phyloP scores from a whole-genome alignment of 2,329 filamentous ascomycete species.

The Reticulascus tulasneorum region DNA sequence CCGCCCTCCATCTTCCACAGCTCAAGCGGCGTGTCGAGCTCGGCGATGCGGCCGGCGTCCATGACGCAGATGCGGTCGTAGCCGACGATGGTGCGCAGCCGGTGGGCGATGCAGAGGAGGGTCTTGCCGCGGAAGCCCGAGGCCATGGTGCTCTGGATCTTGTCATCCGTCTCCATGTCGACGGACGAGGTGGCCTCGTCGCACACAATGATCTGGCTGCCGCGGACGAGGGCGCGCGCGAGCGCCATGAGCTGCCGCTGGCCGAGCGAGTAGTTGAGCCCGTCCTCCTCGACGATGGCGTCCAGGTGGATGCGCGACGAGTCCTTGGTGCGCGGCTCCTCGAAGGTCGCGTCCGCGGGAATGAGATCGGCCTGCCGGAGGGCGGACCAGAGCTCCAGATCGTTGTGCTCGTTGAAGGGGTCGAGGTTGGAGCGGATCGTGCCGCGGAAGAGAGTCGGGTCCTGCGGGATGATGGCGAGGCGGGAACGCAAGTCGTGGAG shows the following conservation, averaged over 20 bases:
- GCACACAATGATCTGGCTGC: slow-evolving; percentile 88
- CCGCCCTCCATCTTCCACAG: slow-evolving; percentile 67
- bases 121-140: slow-evolving; percentile 82
- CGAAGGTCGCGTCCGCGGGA: slow-evolving; percentile 30
- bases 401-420: slow-evolving; percentile 73
- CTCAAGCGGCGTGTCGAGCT: slow-evolving; percentile 72
- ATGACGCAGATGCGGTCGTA: slow-evolving; percentile 98
- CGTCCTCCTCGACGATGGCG: slow-evolving; percentile 84
- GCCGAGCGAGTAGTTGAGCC: slow-evolving; percentile 90
- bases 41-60: slow-evolving; percentile 83
- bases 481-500: slow-evolving; percentile 72
- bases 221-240: slow-evolving; percentile 82
- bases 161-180: slow-evolving; percentile 94
- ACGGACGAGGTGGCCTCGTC: slow-evolving; percentile 93
- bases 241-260: slow-evolving; percentile 95
- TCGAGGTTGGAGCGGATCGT: slow-evolving; percentile 78
- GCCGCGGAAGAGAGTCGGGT: slow-evolving; percentile 77
- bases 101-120: slow-evolving; percentile 86
- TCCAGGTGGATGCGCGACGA: slow-evolving; percentile 74
- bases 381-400: slow-evolving; percentile 74
- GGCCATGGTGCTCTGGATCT: slow-evolving; percentile 88
- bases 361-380: slow-evolving; percentile 74
- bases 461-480: slow-evolving; percentile 79
- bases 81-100: slow-evolving; percentile 84
- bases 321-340: slow-evolving; percentile 21